Evolutionary conservation across 2,329 filamentous ascomycete genomes (phyloP), one percentile per base, ranked within the genome.

Genomic region (Apiospora kogelbergensis): DNA sequence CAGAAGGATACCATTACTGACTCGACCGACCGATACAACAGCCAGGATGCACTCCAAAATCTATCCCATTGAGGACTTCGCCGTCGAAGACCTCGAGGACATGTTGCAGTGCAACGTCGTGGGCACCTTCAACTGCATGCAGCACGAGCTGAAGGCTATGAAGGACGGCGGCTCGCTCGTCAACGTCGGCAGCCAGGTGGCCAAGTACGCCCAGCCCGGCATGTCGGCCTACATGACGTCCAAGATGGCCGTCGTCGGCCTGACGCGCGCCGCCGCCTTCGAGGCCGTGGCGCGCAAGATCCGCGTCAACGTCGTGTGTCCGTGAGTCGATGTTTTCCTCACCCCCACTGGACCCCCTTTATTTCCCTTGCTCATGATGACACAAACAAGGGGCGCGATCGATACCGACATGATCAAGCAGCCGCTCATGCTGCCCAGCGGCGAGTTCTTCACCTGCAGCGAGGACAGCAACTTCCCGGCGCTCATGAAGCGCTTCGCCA

Each of bases 61-160:
- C 0, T 66, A 63, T 3, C 60, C 46, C 22, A 67, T 76, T 30
- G 68, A 72, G 17, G 69, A 74, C 24, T 67, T 80, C 26, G 76
- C 76, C 0, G 79, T 83, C 22, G 77, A 80, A 0, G 78, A 81
- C 37, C 84, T 81, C 80, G 78, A 84, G 64, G 75, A 77, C 45
- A 75, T 82, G 20, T 72, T 85, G 64, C 73, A 74, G 1, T 80
- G 84, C 13, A 86, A 86, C 72, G 68, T 81, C 6, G 78, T 73
- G 9, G 84, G 86, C 5, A 76, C 84, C 42, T 84, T 86, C 76
- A 82, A 86, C 67, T 86, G 84, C 70, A 68, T 88, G 69, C 76
- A 83, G 9, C 82, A 83, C 11, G 75, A 88, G 72, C 70, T 88
- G 24, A 77, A 75, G 17, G 74, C 76, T 0, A 82, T 86, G 69